Percentiles rank a stretch among this genome's conserved stretches.
phyloP scores from a whole-genome alignment of 2,329 filamentous ascomycete genomes.

The Polychaeton citri region DNA sequence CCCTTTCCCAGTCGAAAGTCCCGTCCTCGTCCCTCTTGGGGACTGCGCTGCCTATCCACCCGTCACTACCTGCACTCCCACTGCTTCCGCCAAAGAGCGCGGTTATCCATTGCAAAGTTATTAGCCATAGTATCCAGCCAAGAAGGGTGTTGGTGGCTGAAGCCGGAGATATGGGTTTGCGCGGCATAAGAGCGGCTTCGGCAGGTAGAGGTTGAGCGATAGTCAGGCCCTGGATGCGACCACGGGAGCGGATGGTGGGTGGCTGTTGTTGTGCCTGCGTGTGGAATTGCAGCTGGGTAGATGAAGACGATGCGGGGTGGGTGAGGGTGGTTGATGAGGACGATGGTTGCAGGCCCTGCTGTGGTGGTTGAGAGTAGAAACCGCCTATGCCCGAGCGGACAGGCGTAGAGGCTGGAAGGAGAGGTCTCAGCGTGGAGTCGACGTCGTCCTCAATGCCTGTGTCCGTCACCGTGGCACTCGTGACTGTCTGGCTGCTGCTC shows the following conservation, averaged over 20 bases:
- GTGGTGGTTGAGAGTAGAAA: too few relatives aligned
- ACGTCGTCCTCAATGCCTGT: too few relatives aligned
- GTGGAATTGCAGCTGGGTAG: too few relatives aligned
- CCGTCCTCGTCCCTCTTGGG: slow-evolving; percentile 55
- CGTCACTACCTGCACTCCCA: slow-evolving; percentile 29
- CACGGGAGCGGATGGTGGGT: slow-evolving; percentile 8
- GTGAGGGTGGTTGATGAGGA: too few relatives aligned
- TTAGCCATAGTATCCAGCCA: slow-evolving; percentile 12
- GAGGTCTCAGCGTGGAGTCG: too few relatives aligned
- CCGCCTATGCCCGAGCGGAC: too few relatives aligned
- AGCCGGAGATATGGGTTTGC: slow-evolving; percentile 35
- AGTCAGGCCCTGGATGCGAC: not conserved
- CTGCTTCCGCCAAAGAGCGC: slow-evolving; percentile 13
- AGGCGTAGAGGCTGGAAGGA: too few relatives aligned
- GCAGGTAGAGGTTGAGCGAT: not conserved
- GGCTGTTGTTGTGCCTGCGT: slow-evolving; percentile 5
- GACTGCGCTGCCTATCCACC: slow-evolving; percentile 63
- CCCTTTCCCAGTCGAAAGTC: slow-evolving; percentile 61
- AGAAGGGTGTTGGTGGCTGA: slow-evolving; percentile 24
- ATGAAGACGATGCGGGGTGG: too few relatives aligned
- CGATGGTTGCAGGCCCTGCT: too few relatives aligned
- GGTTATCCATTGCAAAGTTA: not conserved
- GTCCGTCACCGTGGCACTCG: slow-evolving; percentile 25
- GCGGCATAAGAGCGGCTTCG: slow-evolving; percentile 24
- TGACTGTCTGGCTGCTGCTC: slow-evolving; percentile 25